Percentiles rank a stretch among this genome's conserved stretches.
Conservation (phyloP, 163 green algal genomes). For the Scenedesmus sp. region DNA sequence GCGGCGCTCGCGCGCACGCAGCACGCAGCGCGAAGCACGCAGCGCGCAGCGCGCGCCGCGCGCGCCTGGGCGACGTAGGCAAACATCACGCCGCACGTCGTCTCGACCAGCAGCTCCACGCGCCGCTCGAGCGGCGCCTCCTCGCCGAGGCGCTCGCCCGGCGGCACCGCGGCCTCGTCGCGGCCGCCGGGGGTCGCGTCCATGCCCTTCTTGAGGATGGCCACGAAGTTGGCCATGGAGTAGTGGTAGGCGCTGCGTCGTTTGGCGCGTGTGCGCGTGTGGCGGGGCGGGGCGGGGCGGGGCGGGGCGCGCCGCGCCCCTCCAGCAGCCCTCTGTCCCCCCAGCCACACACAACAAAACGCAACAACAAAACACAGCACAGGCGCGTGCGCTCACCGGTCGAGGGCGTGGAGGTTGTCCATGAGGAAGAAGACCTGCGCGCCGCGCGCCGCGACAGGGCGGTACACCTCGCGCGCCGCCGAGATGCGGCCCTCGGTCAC, state of each 20-base stretch:
- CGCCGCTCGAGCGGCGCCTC: constrained; percentile 73
- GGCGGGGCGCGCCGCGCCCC: no score
- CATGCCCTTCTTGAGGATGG: constrained; percentile 90
- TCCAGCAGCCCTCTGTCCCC: no score
- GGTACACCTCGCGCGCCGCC: constrained; percentile 86
- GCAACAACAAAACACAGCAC: not conserved
- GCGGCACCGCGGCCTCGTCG: constrained; percentile 69
- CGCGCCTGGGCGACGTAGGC: constrained; percentile 74
- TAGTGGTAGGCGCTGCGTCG: constrained; percentile 93
- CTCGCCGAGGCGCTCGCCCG: constrained; percentile 64
- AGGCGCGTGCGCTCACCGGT: constrained; percentile 51
- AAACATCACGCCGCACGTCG: constrained; percentile 77
- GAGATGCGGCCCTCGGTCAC: constrained; percentile 80
- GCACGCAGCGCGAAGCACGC: no score
- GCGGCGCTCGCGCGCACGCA: not conserved
- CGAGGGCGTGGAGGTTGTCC: constrained; percentile 87
- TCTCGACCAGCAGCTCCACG: constrained; percentile 81
- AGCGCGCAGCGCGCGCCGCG: no score
- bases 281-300: no score
- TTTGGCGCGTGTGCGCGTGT: no score
- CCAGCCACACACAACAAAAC: not conserved
- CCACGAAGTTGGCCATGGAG: constrained; percentile 95
- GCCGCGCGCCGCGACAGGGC: constrained; percentile 84
- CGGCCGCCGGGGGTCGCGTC: constrained; percentile 75
- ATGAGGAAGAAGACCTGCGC: constrained; percentile 94